Base-by-base conservation (phyloP, 2,329 filamentous ascomycete species). In the Trichocomaceae sp. region DNA sequence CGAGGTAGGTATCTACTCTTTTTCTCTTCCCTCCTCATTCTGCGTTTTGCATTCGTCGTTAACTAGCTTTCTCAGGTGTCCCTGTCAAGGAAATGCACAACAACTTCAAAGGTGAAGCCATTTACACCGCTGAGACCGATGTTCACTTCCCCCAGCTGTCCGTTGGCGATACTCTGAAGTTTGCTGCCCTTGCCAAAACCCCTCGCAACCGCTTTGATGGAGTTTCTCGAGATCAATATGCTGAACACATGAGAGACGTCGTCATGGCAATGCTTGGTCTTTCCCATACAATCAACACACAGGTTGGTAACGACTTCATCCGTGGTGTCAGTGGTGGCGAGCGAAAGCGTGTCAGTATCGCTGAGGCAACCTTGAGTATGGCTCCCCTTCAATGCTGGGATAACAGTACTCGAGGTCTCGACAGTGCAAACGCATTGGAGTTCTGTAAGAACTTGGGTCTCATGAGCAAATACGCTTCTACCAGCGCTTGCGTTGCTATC, bases 61-160 rank as follows among this genome's bases (percentile, higher is more conserved):
- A 9, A 61, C 44, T 1, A 35, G 10, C 12, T 10, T 19, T 5
- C 35, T 13, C 23, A 60, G 58, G 59, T 62, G 70, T 72, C 44
- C 63, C 69, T 4, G 65, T 66, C 46, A 64, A 69, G 56, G 60
- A 89, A 66, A 92, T 93, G 87, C 83, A 87, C 72, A 82, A 81
- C 10, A 77, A 78, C 17, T 90, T 92, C 73, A 84, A 87, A 26
- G 89, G 89, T 60, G 89, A 95, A 72, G 87, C 87, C 58, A 91
- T 93, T 68, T 93, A 93, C 72, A 91, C 87, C 0, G 87, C 87
- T 57, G 88, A 93, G 69, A 85, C 88, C 35, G 90, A 95, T 66
- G 85, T 88, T 5, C 88, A 92, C 71, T 92, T 92, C 68, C 87
- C 88, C 20, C 82, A 85, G 74, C 72, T 93, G 63, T 84, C 82